A percentile compares a stretch with the other conserved stretches of the same genome.
Evolutionary conservation across 2,329 filamentous ascomycete species (phyloP).

Genomic region (Penicillium sp.): DNA sequence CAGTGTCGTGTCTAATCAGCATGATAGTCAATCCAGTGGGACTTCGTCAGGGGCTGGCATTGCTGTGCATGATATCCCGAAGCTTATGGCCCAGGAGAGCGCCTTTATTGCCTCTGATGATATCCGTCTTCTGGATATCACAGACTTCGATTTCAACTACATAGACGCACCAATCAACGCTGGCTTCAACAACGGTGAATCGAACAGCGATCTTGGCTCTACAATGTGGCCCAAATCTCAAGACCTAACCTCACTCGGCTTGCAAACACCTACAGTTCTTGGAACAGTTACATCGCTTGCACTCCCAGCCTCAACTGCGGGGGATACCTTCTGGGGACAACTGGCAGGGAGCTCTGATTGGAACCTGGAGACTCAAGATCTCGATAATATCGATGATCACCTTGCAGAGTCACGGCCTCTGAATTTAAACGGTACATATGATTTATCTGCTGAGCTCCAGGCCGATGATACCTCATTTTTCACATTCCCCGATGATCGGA

Average conservation of each 20-base stretch:
- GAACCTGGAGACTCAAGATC: not conserved
- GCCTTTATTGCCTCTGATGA: not conserved
- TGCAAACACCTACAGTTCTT: not conserved
- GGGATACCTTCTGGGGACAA: constrained; percentile 3
- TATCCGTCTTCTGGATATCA: not conserved
- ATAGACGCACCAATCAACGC: not conserved
- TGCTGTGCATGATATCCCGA: not conserved
- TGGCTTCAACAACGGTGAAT: not conserved
- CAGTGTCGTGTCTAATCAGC: not conserved
- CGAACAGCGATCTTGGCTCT: not conserved
- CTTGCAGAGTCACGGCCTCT: not conserved
- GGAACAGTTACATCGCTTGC: not conserved
- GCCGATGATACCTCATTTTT: constrained; percentile 33
- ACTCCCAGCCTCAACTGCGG: not conserved
- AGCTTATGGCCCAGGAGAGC: not conserved
- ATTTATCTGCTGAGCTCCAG: constrained; percentile 29
- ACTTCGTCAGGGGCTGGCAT: not conserved
- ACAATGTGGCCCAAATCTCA: not conserved
- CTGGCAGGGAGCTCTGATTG: not conserved
- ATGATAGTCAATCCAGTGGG: not conserved
- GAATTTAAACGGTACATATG: not conserved
- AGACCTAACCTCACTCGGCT: not conserved
- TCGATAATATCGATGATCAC: not conserved
- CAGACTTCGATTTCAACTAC: not conserved
- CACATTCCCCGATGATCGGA: constrained; percentile 56